phyloP scores from a whole-genome alignment of 2,329 filamentous ascomycete genomes.

The Berkeleyomyces basicola region DNA sequence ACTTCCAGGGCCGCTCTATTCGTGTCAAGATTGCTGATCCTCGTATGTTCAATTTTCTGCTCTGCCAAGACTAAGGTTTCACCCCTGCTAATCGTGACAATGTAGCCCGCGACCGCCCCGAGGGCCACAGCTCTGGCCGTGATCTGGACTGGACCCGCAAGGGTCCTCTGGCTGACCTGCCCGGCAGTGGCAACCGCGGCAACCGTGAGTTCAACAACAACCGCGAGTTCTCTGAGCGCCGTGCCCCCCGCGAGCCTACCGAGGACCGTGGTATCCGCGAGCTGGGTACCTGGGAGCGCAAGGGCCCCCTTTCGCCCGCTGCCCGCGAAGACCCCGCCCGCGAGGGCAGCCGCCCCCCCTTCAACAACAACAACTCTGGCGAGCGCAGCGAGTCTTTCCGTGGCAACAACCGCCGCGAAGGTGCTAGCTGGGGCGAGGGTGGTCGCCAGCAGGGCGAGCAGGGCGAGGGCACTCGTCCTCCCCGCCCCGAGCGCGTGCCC shows the following conservation, averaged over 20 bases:
- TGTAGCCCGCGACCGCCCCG: constrained; percentile 6
- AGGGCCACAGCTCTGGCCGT: constrained; percentile 44
- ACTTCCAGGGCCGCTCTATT: constrained; percentile 77
- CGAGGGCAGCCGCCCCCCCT: constrained; percentile 36
- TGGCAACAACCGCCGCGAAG: constrained; percentile 49
- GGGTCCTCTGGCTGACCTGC: constrained; percentile 66
- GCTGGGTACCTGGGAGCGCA: constrained; percentile 86
- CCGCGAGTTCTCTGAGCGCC: constrained; percentile 39
- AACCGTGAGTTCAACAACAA: constrained; percentile 38
- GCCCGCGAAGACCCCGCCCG: constrained; percentile 38
- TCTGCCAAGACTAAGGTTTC: too few relatives aligned
- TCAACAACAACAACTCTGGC: constrained; percentile 29
- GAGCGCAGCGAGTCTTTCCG: constrained; percentile 41
- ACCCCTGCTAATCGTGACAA: background rate
- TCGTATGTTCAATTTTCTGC: constrained; percentile 43
- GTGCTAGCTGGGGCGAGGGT: constrained; percentile 61
- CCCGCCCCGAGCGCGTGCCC: constrained; percentile 57
- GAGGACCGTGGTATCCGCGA: constrained; percentile 66
- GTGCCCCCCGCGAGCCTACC: constrained; percentile 37
- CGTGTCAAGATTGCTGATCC: constrained; percentile 93
- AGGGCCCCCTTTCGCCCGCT: constrained; percentile 69
- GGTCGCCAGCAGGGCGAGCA: constrained; percentile 37
- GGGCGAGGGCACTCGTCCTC: constrained; percentile 63
- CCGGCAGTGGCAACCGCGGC: constrained; percentile 28
- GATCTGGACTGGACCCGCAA: constrained; percentile 91